Evolutionary conservation across 192 early-diverging fungal species (phyloP), one percentile per base, ranked within the genome.

Genomic region (Irineochytrium annulatum): DNA sequence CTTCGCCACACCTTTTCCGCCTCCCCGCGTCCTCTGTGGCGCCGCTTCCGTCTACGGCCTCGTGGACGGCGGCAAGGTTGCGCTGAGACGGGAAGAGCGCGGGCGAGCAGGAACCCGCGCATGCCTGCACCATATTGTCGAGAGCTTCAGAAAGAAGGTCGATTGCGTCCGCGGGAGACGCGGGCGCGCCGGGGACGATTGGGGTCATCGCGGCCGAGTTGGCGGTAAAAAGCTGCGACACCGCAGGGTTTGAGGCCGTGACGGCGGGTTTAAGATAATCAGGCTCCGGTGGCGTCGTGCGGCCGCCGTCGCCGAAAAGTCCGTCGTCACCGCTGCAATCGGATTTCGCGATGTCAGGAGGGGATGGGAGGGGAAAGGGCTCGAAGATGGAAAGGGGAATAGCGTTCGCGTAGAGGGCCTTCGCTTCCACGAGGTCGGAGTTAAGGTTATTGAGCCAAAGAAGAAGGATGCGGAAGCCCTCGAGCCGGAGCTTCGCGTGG

Each of bases 391-490:
- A 8, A 13, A 76, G 55, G 43, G 60, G 52, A 28, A 90, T 84
- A 5, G 83, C 79, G 35, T 87, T 87, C 1, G 82, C 64, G 55
- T 85, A 91, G 28, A 90, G 63, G 33, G 73, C 56, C 43, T 81
- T 75, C 14, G 75, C 75, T 59, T 89, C 87, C 2, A 70, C 67
- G 26, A 75, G 75, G 37, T 86, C 81, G 1, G 73, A 68, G 2
- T 81, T 75, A 35, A 86, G 86, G 31, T 75, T 73, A 69, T 87
- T 85, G n/a, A 93, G 48, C 83, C 83, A 91, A 8, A 83, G 65
- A 19, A 91, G 76, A 2, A 93, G 62, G 17, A 93, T 55, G 19
- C 79, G 76, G 57, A 93, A 81, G 39, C 91, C 91, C 57, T 89
- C 79, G 4, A 76, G 71, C 22, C 89, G 80, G 24, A 91, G 55